These are phyloP conservation scores for Penicillium argentinense DNA, from an alignment of 495 filamentous ascomycete species.

Conservation along the genomic window DNA sequence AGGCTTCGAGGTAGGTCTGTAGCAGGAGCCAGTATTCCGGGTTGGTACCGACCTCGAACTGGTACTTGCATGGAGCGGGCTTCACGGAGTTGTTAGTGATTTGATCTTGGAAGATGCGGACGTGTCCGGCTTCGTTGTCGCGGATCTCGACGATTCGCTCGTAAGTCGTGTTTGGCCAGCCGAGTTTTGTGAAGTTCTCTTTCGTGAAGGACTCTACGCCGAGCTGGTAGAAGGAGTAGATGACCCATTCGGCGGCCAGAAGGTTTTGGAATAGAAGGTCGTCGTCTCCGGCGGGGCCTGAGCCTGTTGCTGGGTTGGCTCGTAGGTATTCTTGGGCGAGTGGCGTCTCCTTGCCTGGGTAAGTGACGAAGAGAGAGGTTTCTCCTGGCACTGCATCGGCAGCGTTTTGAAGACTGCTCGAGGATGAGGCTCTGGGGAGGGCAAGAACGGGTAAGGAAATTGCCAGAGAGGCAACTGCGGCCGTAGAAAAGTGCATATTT, in stretches of 20 bases:
- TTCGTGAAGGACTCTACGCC: constrained; percentile 47
- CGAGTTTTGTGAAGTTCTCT: constrained; percentile 38
- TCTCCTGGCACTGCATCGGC: constrained; percentile 35
- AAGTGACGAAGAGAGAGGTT: constrained; percentile 40
- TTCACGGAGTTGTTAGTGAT: constrained; percentile 53
- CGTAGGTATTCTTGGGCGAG: constrained; percentile 7
- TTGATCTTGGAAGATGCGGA: constrained; percentile 54
- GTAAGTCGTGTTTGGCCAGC: constrained; percentile 46
- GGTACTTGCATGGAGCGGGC: constrained; percentile 51
- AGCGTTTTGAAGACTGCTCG: not conserved
- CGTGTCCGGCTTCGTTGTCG: constrained; percentile 57
- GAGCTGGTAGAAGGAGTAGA: constrained; percentile 55
- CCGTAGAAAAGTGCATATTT: constrained; percentile 3
- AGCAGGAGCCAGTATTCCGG: constrained; percentile 42
- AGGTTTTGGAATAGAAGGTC: constrained; percentile 55
- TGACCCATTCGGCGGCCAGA: constrained; percentile 53
- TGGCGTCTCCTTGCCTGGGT: constrained; percentile 35
- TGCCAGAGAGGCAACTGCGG: constrained; percentile 2
- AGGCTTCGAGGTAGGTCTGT: constrained; percentile 50
- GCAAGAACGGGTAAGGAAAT: constrained; percentile 1
- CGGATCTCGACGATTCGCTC: constrained; percentile 53
- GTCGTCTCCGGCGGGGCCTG: constrained; percentile 31
- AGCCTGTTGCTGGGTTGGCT: constrained; percentile 6
- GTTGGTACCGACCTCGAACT: constrained; percentile 37
- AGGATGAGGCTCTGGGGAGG: not conserved